Evolutionary conservation across 2,329 filamentous ascomycete species (phyloP), one percentile per base, ranked within the genome.

Genomic region (Moelleriella libera): DNA sequence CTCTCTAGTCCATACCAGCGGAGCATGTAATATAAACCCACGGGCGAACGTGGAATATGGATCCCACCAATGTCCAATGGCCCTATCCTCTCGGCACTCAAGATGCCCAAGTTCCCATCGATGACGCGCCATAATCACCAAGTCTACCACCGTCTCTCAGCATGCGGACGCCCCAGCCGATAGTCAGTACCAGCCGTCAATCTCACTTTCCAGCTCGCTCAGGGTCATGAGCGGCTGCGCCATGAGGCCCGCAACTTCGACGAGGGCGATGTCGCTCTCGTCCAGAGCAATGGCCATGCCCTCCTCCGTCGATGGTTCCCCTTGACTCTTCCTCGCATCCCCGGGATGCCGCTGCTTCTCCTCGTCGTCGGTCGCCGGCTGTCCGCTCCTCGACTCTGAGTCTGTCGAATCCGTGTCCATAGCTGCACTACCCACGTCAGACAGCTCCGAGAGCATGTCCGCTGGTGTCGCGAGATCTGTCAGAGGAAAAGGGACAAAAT

Each of bases 171-270:
- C 21, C 21, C 21, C 21, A 21, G 21, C 41, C 10, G 5, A 6
- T 44, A 30, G n/a, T 34, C 30, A 40, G 10, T 39, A 43, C 45
- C 45, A 47, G 10, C 44, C 47, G n/a, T 45, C 8, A 12, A 48
- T 14, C 28, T 50, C 45, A 43, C 10, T 45, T 3, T 52, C 45
- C 6, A 51, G 41, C 43, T 50, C 45, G 5, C 49, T 11, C 32
- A 49, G 37, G 4, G 47, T 49, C 49, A 50, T 52, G 31, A 48
- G 28, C 6, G 48, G 45, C 43, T 52, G 43, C 12, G 11, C 34
- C 9, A 45, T 12, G 6, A 48, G n/a, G 28, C 37, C 40, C 1
- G 21, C 34, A 6, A 43, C 30, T 28, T 50, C 42, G 5, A 44
- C 34, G 29, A 31, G 21, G 21, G 21, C 21, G 21, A 21, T 21